These are phyloP conservation scores for Eucalyptus coolabah DNA, from an alignment of 345 rosid genomes.

Conservation along the genomic window DNA sequence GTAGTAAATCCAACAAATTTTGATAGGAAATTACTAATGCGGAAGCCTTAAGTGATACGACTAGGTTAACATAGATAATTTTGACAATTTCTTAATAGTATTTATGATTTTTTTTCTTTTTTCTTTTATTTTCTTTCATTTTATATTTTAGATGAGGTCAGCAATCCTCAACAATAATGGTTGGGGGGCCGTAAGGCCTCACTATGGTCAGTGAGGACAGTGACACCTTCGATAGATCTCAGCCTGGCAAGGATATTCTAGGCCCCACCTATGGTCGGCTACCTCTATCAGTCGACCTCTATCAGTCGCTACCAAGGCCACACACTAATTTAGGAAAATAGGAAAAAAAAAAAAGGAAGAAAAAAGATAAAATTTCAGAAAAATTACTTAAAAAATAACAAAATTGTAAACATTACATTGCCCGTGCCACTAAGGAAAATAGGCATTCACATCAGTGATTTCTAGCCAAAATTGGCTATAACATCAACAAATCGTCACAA, in stretches of 20 bases:
- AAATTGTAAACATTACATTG: background rate
- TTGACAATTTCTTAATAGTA: background rate
- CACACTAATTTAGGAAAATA: background rate
- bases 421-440: fast-evolving
- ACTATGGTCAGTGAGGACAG: background rate
- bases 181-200: background rate
- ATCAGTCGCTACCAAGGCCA: too few relatives aligned
- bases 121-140: background rate
- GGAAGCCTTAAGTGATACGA: fast-evolving
- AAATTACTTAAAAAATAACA: background rate
- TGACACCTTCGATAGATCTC: background rate
- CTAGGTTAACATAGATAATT: background rate
- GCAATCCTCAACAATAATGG: fast-evolving
- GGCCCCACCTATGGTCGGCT: fast-evolving
- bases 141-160: background rate
- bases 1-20: fast-evolving
- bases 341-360: too few relatives aligned
- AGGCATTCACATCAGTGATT: fast-evolving
- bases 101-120: background rate
- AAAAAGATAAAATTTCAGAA: background rate
- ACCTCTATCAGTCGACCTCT: too few relatives aligned
- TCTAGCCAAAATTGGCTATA: background rate
- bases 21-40: background rate
- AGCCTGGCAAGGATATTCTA: background rate
- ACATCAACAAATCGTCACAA: background rate